Evolutionary conservation across 2,329 filamentous ascomycete genomes (phyloP).

Genomic region (Juglanconis sp.): DNA sequence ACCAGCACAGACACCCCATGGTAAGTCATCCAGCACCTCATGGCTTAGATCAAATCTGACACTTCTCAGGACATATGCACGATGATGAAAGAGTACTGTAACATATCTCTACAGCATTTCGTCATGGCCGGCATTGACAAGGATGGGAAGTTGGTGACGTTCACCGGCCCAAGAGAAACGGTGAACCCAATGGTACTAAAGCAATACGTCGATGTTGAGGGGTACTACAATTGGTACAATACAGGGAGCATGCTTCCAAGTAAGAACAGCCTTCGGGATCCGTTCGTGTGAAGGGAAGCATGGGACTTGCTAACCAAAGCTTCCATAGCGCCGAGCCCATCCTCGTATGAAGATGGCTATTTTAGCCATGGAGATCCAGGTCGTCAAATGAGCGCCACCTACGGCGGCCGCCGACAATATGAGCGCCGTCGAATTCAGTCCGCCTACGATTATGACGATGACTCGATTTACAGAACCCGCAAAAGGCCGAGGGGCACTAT

Average conservation of each 20-base stretch:
- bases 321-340: slow-evolving; percentile 13
- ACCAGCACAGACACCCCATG: slow-evolving; percentile 16
- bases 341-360: slow-evolving; percentile 21
- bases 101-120: slow-evolving; percentile 48
- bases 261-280: slow-evolving; percentile 19
- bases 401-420: slow-evolving; percentile 23
- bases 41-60: neutral
- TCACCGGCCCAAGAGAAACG: slow-evolving; percentile 38
- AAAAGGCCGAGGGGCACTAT: slow-evolving; percentile 33
- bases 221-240: slow-evolving; percentile 16
- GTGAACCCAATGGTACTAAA: slow-evolving; percentile 21
- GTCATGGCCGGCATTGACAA: slow-evolving; percentile 51
- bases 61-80: slow-evolving; percentile 44
- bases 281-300: too few species aligned
- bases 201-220: slow-evolving; percentile 22
- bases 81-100: slow-evolving; percentile 49
- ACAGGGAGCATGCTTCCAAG: slow-evolving; percentile 14
- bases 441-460: slow-evolving; percentile 26
- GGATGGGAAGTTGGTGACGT: slow-evolving; percentile 44
- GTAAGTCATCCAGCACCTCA: slow-evolving; percentile 1
- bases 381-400: slow-evolving; percentile 20
- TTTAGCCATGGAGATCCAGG: slow-evolving; percentile 20
- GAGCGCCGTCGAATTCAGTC: slow-evolving; percentile 26
- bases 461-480: slow-evolving; percentile 29
- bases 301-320: neutral